These are phyloP conservation scores for Flaveria sonorensis DNA, from an alignment of 129 eudicot genomes.

Conservation along the genomic window DNA sequence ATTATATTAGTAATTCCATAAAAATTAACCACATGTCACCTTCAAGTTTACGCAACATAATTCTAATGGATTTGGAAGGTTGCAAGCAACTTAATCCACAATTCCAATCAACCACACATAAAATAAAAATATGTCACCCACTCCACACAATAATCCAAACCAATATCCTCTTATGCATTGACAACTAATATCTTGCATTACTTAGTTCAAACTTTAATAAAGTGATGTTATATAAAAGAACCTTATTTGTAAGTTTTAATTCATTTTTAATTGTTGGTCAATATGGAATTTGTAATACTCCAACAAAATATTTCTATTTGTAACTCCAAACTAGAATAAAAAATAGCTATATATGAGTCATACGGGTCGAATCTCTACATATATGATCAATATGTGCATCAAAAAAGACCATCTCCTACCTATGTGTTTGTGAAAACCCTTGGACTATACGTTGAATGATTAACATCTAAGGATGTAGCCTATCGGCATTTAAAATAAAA, in stretches of 20 bases:
- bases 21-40: constrained; percentile 3
- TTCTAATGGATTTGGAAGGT: constrained; percentile 19
- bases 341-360: too few species aligned
- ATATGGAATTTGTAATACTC: neutral
- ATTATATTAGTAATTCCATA: neutral
- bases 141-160: constrained; percentile 29
- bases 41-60: neutral
- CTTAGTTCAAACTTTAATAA: neutral
- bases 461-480: too few species aligned
- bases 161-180: constrained; percentile 21
- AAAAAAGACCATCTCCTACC: too few species aligned
- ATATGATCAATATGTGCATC: too few species aligned
- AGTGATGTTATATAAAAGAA: neutral
- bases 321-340: too few species aligned
- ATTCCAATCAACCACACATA: constrained; percentile 9
- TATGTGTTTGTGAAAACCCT: too few species aligned
- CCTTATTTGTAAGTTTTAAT: neutral
- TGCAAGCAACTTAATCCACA: constrained; percentile 25
- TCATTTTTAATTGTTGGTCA: neutral
- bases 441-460: too few species aligned
- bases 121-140: constrained; percentile 18
- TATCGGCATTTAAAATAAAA: too few species aligned
- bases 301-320: neutral
- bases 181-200: constrained; percentile 27
- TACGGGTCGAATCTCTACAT: too few species aligned